phyloP scores from a whole-genome alignment of 352 stramenopile genomes.

The Blastocystis sp. region DNA sequence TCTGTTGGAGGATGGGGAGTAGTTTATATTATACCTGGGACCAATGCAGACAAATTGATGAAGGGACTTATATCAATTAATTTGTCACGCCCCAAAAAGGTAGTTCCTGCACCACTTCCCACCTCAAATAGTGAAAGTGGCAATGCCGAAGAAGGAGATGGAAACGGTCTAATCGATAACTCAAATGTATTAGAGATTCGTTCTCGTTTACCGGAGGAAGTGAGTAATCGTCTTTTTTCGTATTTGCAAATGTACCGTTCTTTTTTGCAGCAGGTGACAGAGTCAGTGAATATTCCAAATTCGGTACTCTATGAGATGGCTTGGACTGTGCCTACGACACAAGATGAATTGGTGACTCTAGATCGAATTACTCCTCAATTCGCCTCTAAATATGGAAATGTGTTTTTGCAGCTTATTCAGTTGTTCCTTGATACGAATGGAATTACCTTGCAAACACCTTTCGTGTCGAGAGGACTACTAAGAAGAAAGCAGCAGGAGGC shows the following conservation, averaged over 20 bases:
- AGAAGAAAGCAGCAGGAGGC: neutral
- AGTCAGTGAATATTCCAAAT: neutral
- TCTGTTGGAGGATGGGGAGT: neutral
- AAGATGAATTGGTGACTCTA: constrained; percentile 24
- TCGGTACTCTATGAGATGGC: constrained; percentile 12
- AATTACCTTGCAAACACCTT: neutral
- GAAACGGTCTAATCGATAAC: neutral
- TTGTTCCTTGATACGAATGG: neutral
- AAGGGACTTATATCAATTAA: neutral
- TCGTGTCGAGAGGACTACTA: constrained; percentile 10
- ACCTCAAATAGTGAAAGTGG: neutral
- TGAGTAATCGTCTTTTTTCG: neutral
- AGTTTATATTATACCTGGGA: neutral
- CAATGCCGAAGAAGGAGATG: neutral
- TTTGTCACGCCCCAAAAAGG: neutral
- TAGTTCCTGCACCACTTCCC: neutral
- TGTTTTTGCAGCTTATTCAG: neutral
- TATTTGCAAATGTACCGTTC: neutral
- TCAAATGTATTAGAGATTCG: neutral
- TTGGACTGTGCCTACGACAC: constrained; percentile 15
- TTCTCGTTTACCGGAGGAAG: neutral
- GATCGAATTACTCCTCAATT: constrained; percentile 26
- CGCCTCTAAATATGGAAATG: neutral
- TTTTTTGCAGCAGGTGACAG: neutral
- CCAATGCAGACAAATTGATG: neutral